Evolutionary conservation across 148 eudicot genomes (phyloP), one percentile per base, ranked within the genome.

Genomic region (Chenopodium album): DNA sequence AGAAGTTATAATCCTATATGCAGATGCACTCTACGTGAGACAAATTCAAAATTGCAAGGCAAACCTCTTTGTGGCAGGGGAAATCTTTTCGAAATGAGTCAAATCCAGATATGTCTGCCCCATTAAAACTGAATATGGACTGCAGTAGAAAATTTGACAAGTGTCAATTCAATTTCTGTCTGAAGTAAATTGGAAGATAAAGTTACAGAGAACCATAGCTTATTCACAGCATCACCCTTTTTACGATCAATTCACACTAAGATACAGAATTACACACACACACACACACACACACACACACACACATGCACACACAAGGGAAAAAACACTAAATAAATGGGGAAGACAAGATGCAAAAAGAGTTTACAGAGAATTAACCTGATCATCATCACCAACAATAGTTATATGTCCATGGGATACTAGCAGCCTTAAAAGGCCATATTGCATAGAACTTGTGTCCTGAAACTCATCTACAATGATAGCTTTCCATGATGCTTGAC

Each of bases 51-150:
- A 31, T 52, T 22, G 6, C 47, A 19, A 65, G 73, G 83, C 77
- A 78, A 64, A 95, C 98, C 92, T 95, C 97, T 89, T 90, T 95
- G 87, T 90, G 87, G 82, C 78, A 69, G 10, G 93, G 91, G 72
- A 92, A 95, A 90, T 95, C 98, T 86, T 84, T 92, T 31, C 98
- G 94, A 62, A 95, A 95, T 56, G 97, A 93, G 85, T 91, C 97
- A 88, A 95, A 95, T 82, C 98, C 98, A 86, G 88, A 92, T 67
- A 87, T 72, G 78, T 93, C 91, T 54, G 98, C 98, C 50, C 98
- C 98, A 82, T 93, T 95, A 79, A 95, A 95, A 88, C 98, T 89
- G 82, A 95, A 95, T 82, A 95, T 95, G 16, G 98, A 91, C 98
- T 95, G 91, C 89, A 87, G 52, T 28, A 84, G 79, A 77, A 29